A percentile compares a stretch with the other conserved stretches of the same genome.
phyloP scores from a whole-genome alignment of 2,329 filamentous ascomycete species.

The Salinomyces thailandicus region DNA sequence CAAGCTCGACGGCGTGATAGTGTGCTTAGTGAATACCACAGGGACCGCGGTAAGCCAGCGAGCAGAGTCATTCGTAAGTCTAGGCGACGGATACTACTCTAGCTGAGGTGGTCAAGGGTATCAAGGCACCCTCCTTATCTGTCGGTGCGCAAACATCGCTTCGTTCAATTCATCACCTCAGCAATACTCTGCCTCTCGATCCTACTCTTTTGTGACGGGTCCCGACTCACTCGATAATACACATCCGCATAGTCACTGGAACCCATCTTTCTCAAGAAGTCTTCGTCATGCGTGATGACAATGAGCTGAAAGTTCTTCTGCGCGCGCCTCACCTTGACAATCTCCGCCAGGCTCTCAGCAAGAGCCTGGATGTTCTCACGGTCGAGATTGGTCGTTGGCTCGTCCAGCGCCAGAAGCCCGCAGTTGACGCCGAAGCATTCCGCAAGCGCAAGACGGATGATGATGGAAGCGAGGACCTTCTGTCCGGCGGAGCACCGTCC shows the following conservation, averaged over 20 bases:
- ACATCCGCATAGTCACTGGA: constrained; percentile 86
- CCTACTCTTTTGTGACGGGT: constrained; percentile 75
- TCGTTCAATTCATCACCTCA: constrained; percentile 7
- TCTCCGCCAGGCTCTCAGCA: constrained; percentile 71
- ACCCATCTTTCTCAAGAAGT: constrained; percentile 87
- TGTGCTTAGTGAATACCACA: too few relatives aligned
- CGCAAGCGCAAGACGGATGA: constrained; percentile 89
- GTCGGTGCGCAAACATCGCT: neutral
- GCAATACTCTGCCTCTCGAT: constrained; percentile 54
- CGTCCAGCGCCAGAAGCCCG: constrained; percentile 90
- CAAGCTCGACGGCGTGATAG: too few relatives aligned
- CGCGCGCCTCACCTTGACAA: constrained; percentile 70
- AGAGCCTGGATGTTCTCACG: constrained; percentile 87
- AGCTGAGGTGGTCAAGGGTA: too few relatives aligned
- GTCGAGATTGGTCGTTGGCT: constrained; percentile 95
- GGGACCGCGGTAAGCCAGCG: too few relatives aligned
- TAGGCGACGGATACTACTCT: too few relatives aligned
- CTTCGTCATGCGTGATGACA: constrained; percentile 97
- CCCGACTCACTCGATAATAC: constrained; percentile 77
- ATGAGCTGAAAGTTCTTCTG: constrained; percentile 97
- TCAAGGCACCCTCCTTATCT: neutral
- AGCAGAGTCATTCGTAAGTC: too few relatives aligned
- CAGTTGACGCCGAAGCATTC: constrained; percentile 96
- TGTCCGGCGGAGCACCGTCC: constrained; percentile 94
- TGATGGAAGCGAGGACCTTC: constrained; percentile 92